These are phyloP conservation scores for Aspergillus steynii DNA, from an alignment of 495 filamentous ascomycete species.

Conservation along the genomic window DNA sequence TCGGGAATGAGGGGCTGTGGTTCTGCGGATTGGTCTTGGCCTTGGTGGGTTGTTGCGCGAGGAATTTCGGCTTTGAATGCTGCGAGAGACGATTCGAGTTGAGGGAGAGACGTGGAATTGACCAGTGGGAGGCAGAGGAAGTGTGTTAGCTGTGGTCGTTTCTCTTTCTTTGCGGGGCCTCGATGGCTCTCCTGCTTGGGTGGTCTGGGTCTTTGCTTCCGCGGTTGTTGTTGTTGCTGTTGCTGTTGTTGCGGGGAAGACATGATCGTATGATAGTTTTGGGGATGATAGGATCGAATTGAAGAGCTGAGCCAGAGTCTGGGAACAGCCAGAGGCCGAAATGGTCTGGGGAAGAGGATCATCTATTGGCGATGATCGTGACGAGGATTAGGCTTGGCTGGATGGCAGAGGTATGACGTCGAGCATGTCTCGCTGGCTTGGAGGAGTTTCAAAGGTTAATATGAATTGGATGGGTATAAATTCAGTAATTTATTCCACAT, in stretches of 20 bases:
- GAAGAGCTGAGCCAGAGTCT: background rate
- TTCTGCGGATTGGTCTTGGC: constrained; percentile 19
- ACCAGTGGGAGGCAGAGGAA: constrained; percentile 85
- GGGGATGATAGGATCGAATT: constrained; percentile 5
- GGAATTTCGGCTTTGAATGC: constrained; percentile 60
- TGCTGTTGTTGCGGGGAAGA: background rate
- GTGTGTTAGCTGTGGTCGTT: constrained; percentile 66
- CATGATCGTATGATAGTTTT: constrained; percentile 6
- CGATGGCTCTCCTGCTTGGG: constrained; percentile 2
- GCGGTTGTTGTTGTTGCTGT: background rate
- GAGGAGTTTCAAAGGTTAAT: background rate
- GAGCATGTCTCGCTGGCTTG: background rate
- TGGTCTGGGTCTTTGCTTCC: background rate
- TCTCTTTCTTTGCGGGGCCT: constrained; percentile 18
- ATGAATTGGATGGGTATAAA: background rate
- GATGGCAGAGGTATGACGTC: background rate
- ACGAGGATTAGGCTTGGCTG: background rate
- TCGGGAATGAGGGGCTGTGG: constrained; percentile 44
- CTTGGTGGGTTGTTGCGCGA: constrained; percentile 17
- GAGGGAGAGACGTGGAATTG: constrained; percentile 57
- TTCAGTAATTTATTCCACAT: background rate
- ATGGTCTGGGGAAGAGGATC: background rate
- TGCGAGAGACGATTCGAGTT: constrained; percentile 60
- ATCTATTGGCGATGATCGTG: background rate
- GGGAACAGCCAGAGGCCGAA: background rate